A percentile compares a stretch with the other conserved stretches of the same genome.
These are phyloP conservation scores for Ceratobasidium sp. DNA, from an alignment of 1,284 basidiomycete genomes.

Conservation along the genomic window DNA sequence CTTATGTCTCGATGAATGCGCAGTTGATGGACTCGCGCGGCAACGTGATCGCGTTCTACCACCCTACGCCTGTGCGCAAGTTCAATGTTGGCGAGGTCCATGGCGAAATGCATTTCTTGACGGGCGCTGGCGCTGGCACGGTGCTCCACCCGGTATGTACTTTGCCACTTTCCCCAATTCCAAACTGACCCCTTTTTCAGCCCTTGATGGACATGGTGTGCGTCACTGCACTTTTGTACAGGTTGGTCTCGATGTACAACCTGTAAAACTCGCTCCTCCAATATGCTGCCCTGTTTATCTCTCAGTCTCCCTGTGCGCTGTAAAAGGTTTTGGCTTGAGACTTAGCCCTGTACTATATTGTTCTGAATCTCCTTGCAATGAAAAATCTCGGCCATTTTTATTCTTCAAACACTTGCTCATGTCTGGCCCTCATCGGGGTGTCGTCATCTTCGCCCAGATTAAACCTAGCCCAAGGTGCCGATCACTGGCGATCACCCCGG, in stretches of 20 bases:
- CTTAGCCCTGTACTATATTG: slow-evolving; percentile 40
- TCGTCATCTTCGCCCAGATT: slow-evolving; percentile 33
- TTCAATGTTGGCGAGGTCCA: slow-evolving; percentile 85
- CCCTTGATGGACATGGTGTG: slow-evolving; percentile 87
- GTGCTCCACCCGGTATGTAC: slow-evolving; percentile 66
- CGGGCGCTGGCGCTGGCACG: slow-evolving; percentile 77
- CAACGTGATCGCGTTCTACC: slow-evolving; percentile 78
- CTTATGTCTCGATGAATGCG: slow-evolving; percentile 32
- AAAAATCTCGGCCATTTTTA: slow-evolving; percentile 32
- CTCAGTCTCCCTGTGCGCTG: slow-evolving; percentile 35
- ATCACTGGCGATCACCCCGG: slow-evolving; percentile 37
- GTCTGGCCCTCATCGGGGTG: slow-evolving; percentile 21
- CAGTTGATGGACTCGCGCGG: slow-evolving; percentile 77
- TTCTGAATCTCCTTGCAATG: slow-evolving; percentile 30
- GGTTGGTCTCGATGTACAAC: slow-evolving; percentile 53
- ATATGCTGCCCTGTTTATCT: slow-evolving; percentile 29
- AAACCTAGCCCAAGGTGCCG: slow-evolving; percentile 25
- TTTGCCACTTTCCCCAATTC: slow-evolving; percentile 27
- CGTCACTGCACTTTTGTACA: slow-evolving; percentile 82
- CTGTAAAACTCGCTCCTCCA: slow-evolving; percentile 20
- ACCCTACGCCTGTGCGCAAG: slow-evolving; percentile 74
- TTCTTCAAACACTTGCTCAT: not conserved
- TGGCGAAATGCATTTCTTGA: slow-evolving; percentile 82
- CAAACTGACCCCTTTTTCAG: slow-evolving; percentile 46
- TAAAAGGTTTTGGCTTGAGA: slow-evolving; percentile 43